Percentiles rank a stretch among this genome's conserved stretches.
Conservation (phyloP, 805 yeast genomes). For the Lipomyces sp. region DNA sequence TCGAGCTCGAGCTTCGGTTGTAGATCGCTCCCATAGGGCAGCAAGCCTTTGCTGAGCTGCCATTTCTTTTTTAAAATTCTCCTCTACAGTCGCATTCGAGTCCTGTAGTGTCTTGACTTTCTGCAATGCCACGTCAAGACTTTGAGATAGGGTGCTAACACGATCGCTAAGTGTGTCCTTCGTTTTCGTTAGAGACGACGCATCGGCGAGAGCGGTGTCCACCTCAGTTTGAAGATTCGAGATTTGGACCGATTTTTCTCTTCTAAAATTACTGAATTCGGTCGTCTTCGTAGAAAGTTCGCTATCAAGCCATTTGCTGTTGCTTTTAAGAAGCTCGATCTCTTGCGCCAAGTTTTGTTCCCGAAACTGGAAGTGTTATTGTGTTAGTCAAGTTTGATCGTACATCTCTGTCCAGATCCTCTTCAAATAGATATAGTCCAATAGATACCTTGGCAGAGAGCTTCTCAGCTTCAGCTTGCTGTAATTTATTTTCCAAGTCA, state of each 20-base stretch:
- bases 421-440: background rate
- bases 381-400: background rate
- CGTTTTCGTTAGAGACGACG: conserved; percentile 40
- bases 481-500: conserved; percentile 49
- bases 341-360: conserved; percentile 52
- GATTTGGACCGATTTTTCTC: conserved; percentile 45
- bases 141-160: conserved; percentile 47
- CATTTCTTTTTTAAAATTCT: conserved; percentile 61
- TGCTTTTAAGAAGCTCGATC: conserved; percentile 48
- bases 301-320: conserved; percentile 51
- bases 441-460: conserved; percentile 38
- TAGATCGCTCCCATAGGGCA: conserved; percentile 59
- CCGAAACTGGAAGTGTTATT: conserved; percentile 41
- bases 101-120: conserved; percentile 56
- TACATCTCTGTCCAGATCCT: background rate
- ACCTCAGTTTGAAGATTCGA: conserved; percentile 46
- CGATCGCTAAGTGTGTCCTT: conserved; percentile 47
- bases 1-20: conserved; percentile 58
- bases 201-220: conserved; percentile 48
- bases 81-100: conserved; percentile 51
- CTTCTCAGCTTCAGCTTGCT: conserved; percentile 44
- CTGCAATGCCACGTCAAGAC: conserved; percentile 52
- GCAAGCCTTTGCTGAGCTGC: conserved; percentile 64
- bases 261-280: conserved; percentile 44
- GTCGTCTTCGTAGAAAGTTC: conserved; percentile 47